Evolutionary conservation across 495 filamentous ascomycete genomes (phyloP).

Genomic region (Pyronema omphalodes): DNA sequence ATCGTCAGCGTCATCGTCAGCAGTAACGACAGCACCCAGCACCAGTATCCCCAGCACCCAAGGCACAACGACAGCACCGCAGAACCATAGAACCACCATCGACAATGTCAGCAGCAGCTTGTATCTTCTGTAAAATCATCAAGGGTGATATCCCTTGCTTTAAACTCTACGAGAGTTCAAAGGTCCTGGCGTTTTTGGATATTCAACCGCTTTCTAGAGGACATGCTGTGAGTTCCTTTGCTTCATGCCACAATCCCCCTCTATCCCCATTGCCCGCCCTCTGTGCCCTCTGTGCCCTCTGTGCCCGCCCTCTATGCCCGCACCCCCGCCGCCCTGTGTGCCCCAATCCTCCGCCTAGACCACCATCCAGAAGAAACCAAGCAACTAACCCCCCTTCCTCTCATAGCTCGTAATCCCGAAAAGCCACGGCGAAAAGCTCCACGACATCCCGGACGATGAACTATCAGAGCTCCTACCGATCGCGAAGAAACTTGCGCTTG

Average conservation of each 20-base stretch:
- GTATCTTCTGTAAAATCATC: constrained; percentile 97
- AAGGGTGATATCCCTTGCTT: constrained; percentile 92
- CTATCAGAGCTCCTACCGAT: constrained; percentile 73
- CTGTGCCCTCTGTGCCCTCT: no score
- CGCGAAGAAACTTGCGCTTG: constrained; percentile 68
- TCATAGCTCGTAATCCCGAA: constrained; percentile 88
- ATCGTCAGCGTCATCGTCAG: no score
- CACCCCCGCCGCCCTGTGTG: no score
- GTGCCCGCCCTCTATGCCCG: no score
- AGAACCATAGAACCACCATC: no score
- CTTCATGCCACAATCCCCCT: background rate
- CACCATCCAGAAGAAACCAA: no score
- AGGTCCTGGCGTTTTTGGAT: constrained; percentile 90
- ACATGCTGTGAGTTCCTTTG: constrained; percentile 39
- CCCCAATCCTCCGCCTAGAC: no score
- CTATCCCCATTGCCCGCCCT: no score
- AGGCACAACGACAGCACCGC: no score
- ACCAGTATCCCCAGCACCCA: no score
- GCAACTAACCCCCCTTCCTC: no score
- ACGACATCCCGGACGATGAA: constrained; percentile 82
- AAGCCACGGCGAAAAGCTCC: constrained; percentile 78
- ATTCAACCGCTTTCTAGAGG: constrained; percentile 73
- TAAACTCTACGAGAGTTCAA: constrained; percentile 85
- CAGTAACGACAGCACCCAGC: no score
- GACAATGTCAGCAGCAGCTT: constrained; percentile 24